These are phyloP conservation scores for Senna siamea DNA, from an alignment of 306 rosid species.

Conservation along the genomic window DNA sequence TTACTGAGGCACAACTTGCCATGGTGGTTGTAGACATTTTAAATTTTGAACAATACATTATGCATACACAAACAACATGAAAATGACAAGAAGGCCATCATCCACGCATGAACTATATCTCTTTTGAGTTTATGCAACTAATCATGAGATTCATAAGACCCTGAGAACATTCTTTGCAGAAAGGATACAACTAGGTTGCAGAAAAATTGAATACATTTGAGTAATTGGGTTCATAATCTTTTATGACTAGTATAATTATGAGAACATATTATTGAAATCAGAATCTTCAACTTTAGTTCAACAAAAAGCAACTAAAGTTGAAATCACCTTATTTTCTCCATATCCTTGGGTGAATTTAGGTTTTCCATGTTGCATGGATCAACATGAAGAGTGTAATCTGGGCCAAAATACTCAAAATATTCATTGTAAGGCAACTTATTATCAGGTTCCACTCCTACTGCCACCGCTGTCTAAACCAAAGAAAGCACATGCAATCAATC, in stretches of 20 bases:
- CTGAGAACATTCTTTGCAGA: neutral
- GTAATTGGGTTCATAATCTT: neutral
- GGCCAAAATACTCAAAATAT: conserved; percentile 92
- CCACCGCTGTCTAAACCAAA: conserved; percentile 83
- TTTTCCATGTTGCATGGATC: conserved; percentile 86
- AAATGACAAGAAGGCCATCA: neutral
- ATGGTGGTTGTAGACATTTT: conserved; percentile 14
- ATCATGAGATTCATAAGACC: neutral
- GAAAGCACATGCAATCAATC: conserved; percentile 33
- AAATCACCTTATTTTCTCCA: conserved; percentile 82
- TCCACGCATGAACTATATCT: conserved; percentile 3
- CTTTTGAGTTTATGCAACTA: conserved; percentile 4
- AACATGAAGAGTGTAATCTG: conserved; percentile 78
- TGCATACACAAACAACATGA: conserved; percentile 9
- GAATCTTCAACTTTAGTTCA: conserved; percentile 3
- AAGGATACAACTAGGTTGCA: conserved; percentile 24
- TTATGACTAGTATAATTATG: neutral
- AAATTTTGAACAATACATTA: neutral
- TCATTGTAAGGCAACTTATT: conserved; percentile 87
- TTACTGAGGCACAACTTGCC: conserved; percentile 22
- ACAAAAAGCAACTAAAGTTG: conserved; percentile 13
- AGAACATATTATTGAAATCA: conserved; percentile 17
- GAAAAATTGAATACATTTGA: conserved; percentile 17
- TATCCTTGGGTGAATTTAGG: conserved; percentile 73
- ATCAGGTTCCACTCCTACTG: conserved; percentile 93